Evolutionary conservation across 1,284 basidiomycete species (phyloP), one percentile per base, ranked within the genome.

Genomic region (Puccinia brachypodii): DNA sequence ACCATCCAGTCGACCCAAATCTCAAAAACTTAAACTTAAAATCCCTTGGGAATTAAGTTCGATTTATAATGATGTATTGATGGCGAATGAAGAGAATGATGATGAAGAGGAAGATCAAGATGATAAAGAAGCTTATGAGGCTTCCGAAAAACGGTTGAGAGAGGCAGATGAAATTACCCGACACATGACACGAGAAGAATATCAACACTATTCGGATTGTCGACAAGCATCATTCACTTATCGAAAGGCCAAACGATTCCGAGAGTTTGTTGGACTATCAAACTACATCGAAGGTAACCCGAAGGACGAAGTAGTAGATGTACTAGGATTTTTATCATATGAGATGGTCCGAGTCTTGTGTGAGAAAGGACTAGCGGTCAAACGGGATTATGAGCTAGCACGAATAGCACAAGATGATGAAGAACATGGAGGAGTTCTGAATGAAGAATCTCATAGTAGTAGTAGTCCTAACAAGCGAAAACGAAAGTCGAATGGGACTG

Each of bases 151-250:
- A 85, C 90, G 96, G 14, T 88, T 94, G 80, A 93, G 81, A 93
- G 94, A 96, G 89, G 95, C 95, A 3, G 96, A 98, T 86, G 94
- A 97, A 84, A 93, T 94, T 6, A 98, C 96, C 0, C 90, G 94
- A 74, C 91, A 94, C 87, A 98, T 98, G 96, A 97, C 95, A 0
- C 90, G 94, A 83, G 95, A 98, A 85, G 95, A 98, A 85, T 98
- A 98, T 86, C 93, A 96, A 83, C 95, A 97, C 86, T 99, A 98
- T 86, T 95, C 95, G 1, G 95, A 98, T 85, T 98, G 96, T 88
- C 90, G 96, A 76, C 95, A 98, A 87, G 96, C 96, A 0, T 95
- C 94, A 13, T 99, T 98, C 87, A 97, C 96, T 0, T 98, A 96
- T 87, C 91, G 95, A 72, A 97, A 97, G 91, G 94, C 92, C 13